phyloP scores from a whole-genome alignment of 768 basidiomycete genomes.

The Kwoniella bestiolae region DNA sequence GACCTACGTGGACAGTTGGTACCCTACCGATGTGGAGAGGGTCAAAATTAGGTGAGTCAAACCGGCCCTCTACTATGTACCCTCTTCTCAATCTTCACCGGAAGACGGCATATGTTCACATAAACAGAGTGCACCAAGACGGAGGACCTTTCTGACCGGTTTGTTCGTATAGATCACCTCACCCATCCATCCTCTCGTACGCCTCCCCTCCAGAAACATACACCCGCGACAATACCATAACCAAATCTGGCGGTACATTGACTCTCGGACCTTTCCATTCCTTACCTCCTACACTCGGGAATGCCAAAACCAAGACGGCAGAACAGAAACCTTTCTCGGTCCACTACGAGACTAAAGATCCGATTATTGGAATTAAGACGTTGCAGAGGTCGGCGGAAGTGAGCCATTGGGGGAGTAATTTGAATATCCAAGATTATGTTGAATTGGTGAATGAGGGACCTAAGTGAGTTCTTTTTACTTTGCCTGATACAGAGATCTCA shows the following conservation, averaged over 20 bases:
- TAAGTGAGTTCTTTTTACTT: conserved; percentile 63
- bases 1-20: conserved; percentile 81
- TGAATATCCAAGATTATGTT: conserved; percentile 90
- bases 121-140: background rate
- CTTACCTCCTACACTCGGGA: conserved; percentile 67
- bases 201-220: conserved; percentile 58
- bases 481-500: too few species aligned
- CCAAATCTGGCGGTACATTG: conserved; percentile 76
- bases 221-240: conserved; percentile 69
- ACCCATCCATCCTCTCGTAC: conserved; percentile 72
- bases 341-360: conserved; percentile 82
- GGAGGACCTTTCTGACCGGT: conserved; percentile 9
- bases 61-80: too few species aligned
- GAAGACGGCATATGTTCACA: background rate
- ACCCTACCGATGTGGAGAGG: conserved; percentile 76
- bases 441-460: conserved; percentile 87
- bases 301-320: conserved; percentile 61
- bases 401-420: conserved; percentile 94
- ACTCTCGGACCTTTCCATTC: conserved; percentile 88
- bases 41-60: conserved; percentile 82
- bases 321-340: conserved; percentile 70
- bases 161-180: conserved; percentile 65
- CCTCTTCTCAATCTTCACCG: too few species aligned
- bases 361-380: conserved; percentile 74
- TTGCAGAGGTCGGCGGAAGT: conserved; percentile 82